Conservation (phyloP, 1,284 basidiomycete species). For the Cutaneotrichosporon spelunceum region DNA sequence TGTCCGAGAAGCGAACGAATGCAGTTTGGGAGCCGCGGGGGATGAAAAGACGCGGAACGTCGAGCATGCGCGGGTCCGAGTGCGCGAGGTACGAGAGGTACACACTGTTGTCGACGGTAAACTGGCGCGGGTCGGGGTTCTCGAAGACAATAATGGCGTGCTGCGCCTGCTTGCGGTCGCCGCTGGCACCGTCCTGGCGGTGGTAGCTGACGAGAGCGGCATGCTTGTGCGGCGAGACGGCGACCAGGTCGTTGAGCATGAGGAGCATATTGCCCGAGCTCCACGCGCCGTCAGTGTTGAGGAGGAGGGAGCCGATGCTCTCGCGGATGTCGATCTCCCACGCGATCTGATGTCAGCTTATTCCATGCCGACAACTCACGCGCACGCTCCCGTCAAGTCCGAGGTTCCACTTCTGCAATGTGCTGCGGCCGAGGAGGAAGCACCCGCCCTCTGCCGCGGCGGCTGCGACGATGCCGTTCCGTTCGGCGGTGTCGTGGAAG, state of each 20-base stretch:
- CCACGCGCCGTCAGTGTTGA: constrained; percentile 32
- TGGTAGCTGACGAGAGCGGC: constrained; percentile 43
- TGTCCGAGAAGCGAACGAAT: constrained; percentile 50
- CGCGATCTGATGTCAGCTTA: constrained; percentile 25
- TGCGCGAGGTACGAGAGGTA: constrained; percentile 42
- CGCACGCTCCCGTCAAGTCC: constrained; percentile 30
- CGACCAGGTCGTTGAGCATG: constrained; percentile 41
- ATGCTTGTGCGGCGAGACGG: constrained; percentile 32
- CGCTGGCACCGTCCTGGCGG: constrained; percentile 24
- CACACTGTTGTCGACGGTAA: constrained; percentile 33
- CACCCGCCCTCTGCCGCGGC: constrained; percentile 22
- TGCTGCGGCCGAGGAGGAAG: constrained; percentile 38
- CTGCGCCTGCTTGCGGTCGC: constrained; percentile 23
- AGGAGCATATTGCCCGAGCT: constrained; percentile 30
- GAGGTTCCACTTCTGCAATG: constrained; percentile 44
- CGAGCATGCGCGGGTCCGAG: constrained; percentile 49
- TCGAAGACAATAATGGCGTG: constrained; percentile 39
- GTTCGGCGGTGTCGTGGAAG: constrained; percentile 32
- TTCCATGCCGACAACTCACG: constrained; percentile 18
- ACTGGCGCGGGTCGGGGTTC: constrained; percentile 24
- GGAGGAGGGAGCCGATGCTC: constrained; percentile 30
- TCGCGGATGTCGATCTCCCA: constrained; percentile 43
- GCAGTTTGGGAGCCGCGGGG: constrained; percentile 38
- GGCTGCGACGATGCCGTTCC: constrained; percentile 34
- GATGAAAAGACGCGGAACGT: constrained; percentile 45